Base-by-base conservation (phyloP, 129 eudicot species). In the Calendula officinalis region DNA sequence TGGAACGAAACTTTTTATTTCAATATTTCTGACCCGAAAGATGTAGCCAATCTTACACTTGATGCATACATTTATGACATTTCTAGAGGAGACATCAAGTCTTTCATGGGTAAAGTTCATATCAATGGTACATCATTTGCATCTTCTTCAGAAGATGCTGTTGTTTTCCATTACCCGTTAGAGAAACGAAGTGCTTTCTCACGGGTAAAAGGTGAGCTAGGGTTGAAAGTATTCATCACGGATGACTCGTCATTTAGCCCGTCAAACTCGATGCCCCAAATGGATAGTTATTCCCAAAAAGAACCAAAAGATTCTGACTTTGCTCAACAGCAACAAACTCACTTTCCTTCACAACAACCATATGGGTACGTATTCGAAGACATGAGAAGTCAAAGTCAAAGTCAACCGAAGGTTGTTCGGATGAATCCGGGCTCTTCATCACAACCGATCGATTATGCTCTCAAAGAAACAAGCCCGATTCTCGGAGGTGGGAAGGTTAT, bases 401-500 rank as follows among this genome's bases (percentile, higher is more conserved):
- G 67, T 64, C 78, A 66, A 49, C 82, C 96, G 2, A 77, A 65
- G 70, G 38, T 60, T 7, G 64, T 70, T 32, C 80, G 70, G 22
- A 80, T 69, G 82, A 80, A 64, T 72, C 67, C 82, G 4, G 85
- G 79, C 11, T 60, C 77, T 8, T 64, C 95, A 34, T 66, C 80
- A 17, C 97, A 84, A 33, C 82, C 94, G 7, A 39, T 65, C 63
- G 95, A 87, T 48, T 86, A 71, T 53, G 42, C 86, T 16, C 83
- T 89, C 17, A 86, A 86, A 72, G 97, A 89, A 55, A 89, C 97
- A 3, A 83, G 80, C 82, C 97, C 97, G 33, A 47, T 80, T 57
- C 95, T 89, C 38, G 97, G 97, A 30, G 95, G 90, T 10, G 97
- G 97, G 1, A 82, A 75, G 47, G 78, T 86, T 10, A 77, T 86